Base-by-base conservation (phyloP, 805 yeast genomes). In the Starmerella khaoyaiensis region DNA sequence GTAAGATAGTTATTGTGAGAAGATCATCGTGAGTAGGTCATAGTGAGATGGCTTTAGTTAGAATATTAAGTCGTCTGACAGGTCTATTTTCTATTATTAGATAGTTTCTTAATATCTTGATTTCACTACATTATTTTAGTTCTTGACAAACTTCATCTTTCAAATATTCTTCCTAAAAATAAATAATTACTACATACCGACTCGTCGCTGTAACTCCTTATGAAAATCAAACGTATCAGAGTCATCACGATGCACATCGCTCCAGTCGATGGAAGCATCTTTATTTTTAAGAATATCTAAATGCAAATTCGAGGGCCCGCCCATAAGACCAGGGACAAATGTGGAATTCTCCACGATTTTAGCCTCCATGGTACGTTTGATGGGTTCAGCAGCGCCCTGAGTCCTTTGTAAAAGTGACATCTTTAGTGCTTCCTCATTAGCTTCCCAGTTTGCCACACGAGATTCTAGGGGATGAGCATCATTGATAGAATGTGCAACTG, bases 361-460 rank as follows among this genome's bases (percentile, higher is more conserved):
- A 53, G 81, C 62, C 52, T 90, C 98, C 95, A 90, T 84, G 22
- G 76, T 74, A 53, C 96, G 70, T 54, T 77, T 77, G 58, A 87
- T 79, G 7, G 98, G 96, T 53, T 81, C 97, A 9, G 90, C 95
- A 33, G 87, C 74, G 12, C 98, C 98, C 57, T 79, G 84, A 14
- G 80, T 61, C 48, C 93, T 71, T 55, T 93, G 72, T 59, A 80
- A 76, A 42, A 73, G 73, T 55, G 84, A 90, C 63, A 86, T 52
- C 51, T 74, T 74, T 47, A 76, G 63, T 21, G 73, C 73, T 23
- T 69, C 69, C 53, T 83, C 84, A 10, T 78, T 77, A 30, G 65
- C 62, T 18, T 84, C 93, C 96, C 96, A 90, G 51, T 74, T 69
- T 39, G 63, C 59, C 26, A 90, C 59, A 49, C 94, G 72, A 4